Evolutionary conservation across 2,329 filamentous ascomycete species (phyloP).

Genomic region (Cryphonectria parasitica): DNA sequence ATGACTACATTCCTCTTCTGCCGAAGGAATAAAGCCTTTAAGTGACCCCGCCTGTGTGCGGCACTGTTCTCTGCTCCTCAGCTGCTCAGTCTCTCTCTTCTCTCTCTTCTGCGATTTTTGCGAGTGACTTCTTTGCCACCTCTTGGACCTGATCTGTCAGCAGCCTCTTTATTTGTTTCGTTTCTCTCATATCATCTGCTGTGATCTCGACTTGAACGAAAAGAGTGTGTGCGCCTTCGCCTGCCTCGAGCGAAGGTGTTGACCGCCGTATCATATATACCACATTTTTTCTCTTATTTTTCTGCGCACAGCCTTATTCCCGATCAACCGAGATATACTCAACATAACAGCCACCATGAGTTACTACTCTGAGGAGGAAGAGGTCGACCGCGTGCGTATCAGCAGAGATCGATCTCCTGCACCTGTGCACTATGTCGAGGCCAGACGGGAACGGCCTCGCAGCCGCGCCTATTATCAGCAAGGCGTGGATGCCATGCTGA

Average conservation of each 20-base stretch:
- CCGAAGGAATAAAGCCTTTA: constrained; percentile 26
- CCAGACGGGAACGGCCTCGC: constrained; percentile 41
- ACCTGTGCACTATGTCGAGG: constrained; percentile 52
- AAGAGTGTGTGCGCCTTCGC: constrained; percentile 25
- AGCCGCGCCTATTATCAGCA: constrained; percentile 48
- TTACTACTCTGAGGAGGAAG: constrained; percentile 58
- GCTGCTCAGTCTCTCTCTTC: not conserved
- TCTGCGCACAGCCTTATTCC: not conserved
- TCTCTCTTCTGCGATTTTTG: constrained; percentile 5
- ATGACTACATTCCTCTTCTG: constrained; percentile 9
- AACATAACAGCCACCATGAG: constrained; percentile 30
- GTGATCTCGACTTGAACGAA: constrained; percentile 16
- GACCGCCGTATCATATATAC: not conserved
- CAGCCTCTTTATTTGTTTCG: not conserved
- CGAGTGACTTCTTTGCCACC: constrained; percentile 12
- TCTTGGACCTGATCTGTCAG: not conserved
- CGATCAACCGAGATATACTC: not conserved
- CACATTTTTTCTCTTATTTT: not conserved
- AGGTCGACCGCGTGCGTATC: constrained; percentile 55
- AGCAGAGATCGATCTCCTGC: constrained; percentile 46
- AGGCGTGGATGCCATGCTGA: constrained; percentile 46
- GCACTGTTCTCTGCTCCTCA: constrained; percentile 12
- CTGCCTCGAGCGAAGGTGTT: not conserved
- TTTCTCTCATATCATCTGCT: not conserved
- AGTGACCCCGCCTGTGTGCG: constrained; percentile 23